Percentiles rank a stretch among this genome's conserved stretches.
These are phyloP conservation scores for Sphaerosporella brunnea DNA, from an alignment of 495 filamentous ascomycete genomes.

Conservation along the genomic window DNA sequence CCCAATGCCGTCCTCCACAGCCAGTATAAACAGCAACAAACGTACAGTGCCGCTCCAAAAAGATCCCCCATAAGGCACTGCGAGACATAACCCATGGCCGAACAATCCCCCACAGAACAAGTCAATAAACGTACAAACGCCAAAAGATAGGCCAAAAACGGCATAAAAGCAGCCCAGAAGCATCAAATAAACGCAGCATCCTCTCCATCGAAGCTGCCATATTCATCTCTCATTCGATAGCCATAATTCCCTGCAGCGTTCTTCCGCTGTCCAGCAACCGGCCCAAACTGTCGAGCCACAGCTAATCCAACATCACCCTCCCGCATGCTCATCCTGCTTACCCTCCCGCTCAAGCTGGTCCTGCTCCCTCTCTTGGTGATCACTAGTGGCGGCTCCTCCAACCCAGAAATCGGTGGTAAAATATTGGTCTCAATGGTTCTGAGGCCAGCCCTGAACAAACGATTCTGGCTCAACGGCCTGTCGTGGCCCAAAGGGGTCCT, in stretches of 20 bases:
- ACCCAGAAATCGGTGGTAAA: background rate
- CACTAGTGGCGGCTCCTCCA: background rate
- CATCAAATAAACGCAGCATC: too few relatives aligned
- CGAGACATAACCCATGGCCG: too few relatives aligned
- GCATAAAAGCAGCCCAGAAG: too few relatives aligned
- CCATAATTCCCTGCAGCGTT: background rate
- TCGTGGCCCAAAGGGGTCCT: background rate
- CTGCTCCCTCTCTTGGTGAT: conserved; percentile 1
- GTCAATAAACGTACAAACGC: too few relatives aligned
- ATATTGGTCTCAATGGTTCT: background rate
- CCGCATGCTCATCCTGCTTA: conserved; percentile 4
- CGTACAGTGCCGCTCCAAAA: too few relatives aligned
- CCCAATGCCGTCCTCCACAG: too few relatives aligned
- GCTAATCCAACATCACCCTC: conserved; percentile 3
- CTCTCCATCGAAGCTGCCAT: background rate
- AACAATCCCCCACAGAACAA: too few relatives aligned
- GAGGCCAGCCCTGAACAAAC: background rate
- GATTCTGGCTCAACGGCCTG: background rate
- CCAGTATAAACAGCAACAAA: too few relatives aligned
- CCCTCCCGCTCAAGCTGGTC: conserved; percentile 3
- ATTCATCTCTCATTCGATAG: background rate
- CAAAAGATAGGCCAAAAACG: too few relatives aligned
- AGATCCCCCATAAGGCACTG: too few relatives aligned
- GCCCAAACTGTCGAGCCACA: conserved; percentile 5
- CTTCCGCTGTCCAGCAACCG: background rate